Percentiles rank a stretch among this genome's conserved stretches.
Evolutionary conservation across 1,139 yeast genomes (phyloP).

Genomic region (Yamadazyma friedrichii): DNA sequence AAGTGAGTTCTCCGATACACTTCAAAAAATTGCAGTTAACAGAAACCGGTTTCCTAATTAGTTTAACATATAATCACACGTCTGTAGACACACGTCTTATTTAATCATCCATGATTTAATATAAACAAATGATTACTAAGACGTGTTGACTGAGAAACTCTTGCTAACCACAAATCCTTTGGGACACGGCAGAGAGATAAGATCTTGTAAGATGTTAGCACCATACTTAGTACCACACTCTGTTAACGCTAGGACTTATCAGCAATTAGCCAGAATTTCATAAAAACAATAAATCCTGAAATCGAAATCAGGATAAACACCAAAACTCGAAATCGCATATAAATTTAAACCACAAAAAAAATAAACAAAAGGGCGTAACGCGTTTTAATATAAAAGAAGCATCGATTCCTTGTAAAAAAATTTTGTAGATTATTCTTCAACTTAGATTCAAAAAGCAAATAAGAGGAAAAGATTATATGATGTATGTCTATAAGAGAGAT

Average conservation of each 20-base stretch:
- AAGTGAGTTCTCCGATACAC: no score
- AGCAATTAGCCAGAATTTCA: neutral
- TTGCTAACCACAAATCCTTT: no score
- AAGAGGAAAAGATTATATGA: constrained; percentile 12
- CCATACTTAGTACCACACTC: no score
- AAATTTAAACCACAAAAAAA: neutral
- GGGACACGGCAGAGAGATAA: no score
- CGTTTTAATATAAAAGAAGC: constrained; percentile 8
- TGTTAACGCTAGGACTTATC: no score
- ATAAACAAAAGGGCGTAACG: constrained; percentile 7
- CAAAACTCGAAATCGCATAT: constrained; percentile 4
- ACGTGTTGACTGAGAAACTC: neutral
- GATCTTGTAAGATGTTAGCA: no score
- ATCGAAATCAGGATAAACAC: constrained; percentile 1
- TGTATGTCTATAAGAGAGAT: constrained; percentile 62
- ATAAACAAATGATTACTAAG: constrained; percentile 5
- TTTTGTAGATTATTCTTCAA: no score
- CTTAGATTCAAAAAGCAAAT: no score
- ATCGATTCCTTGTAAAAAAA: neutral
- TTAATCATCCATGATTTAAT: neutral
- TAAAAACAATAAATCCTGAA: constrained; percentile 1
- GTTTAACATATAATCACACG: constrained; percentile 4
- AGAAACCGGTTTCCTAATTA: constrained; percentile 1
- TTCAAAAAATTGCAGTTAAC: no score
- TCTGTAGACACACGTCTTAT: constrained; percentile 2